These are phyloP conservation scores for Mycena albidolilacea DNA, from an alignment of 768 basidiomycete genomes.

Conservation along the genomic window DNA sequence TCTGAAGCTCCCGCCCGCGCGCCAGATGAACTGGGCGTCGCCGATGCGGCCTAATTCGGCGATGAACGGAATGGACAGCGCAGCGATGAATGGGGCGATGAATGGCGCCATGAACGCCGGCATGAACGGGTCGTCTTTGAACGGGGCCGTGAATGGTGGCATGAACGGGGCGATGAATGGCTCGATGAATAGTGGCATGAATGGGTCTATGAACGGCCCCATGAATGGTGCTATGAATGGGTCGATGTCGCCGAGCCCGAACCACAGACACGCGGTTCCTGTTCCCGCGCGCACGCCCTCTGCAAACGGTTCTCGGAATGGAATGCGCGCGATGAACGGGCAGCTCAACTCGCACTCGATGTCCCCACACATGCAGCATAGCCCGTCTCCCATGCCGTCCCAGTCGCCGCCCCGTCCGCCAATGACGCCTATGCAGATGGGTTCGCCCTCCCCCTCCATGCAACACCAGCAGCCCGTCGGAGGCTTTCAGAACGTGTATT, in stretches of 20 bases:
- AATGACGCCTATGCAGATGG: conserved; percentile 67
- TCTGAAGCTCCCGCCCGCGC: conserved; percentile 58
- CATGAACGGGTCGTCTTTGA: conserved; percentile 9
- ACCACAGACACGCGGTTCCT: conserved; percentile 52
- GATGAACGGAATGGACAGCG: conserved; percentile 36
- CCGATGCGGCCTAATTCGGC: conserved; percentile 49
- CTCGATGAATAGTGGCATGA: conserved; percentile 27
- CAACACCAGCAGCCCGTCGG: conserved; percentile 69
- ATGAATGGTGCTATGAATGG: conserved; percentile 51
- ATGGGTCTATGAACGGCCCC: conserved; percentile 42
- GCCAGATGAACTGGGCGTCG: conserved; percentile 58
- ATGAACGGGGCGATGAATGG: conserved; percentile 34
- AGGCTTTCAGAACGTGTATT: conserved; percentile 69
- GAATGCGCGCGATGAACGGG: conserved; percentile 55
- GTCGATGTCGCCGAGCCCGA: conserved; percentile 56
- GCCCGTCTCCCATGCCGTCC: conserved; percentile 62
- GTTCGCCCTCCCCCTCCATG: conserved; percentile 70
- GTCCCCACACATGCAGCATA: conserved; percentile 67
- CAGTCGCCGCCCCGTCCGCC: conserved; percentile 67
- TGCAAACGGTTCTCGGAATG: conserved; percentile 68
- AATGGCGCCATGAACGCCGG: conserved; percentile 9
- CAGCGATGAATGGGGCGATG: conserved; percentile 43
- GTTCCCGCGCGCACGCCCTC: conserved; percentile 66
- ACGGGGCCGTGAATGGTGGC: conserved; percentile 11
- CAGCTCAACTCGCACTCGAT: conserved; percentile 60